Conservation (phyloP, 176 grass and related monocot genomes). For the Cenchrus americanus region DNA sequence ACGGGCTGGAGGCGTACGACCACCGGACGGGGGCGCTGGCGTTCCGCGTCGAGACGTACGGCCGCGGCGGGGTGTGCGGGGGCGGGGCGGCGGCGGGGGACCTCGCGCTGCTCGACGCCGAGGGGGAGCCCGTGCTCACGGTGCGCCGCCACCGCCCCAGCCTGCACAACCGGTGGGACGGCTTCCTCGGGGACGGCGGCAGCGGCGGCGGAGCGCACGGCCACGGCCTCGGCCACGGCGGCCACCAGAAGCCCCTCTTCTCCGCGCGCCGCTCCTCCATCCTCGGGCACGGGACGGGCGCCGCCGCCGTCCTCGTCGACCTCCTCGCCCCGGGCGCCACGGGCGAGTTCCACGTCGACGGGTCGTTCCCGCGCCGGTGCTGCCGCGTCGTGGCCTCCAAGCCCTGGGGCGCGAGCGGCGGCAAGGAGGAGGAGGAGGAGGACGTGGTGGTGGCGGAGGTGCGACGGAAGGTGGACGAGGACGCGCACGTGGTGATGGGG, state of each 20-base stretch:
- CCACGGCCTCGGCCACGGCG: background rate
- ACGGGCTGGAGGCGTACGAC: constrained; percentile 92
- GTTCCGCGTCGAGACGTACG: constrained; percentile 92
- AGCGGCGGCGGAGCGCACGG: background rate
- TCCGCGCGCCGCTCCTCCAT: constrained; percentile 84
- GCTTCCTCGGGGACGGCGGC: constrained; percentile 68
- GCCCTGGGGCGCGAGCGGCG: background rate
- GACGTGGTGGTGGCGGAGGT: constrained; percentile 71
- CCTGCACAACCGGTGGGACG: constrained; percentile 94
- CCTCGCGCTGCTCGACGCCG: constrained; percentile 68
- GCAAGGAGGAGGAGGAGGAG: background rate
- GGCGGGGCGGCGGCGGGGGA: constrained; percentile 55
- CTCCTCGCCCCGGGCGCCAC: constrained; percentile 18
- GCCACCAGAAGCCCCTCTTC: constrained; percentile 73
- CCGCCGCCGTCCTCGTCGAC: constrained; percentile 62
- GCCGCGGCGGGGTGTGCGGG: constrained; percentile 39
- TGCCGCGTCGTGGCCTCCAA: constrained; percentile 64
- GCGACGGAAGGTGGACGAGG: constrained; percentile 82
- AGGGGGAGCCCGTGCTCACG: constrained; percentile 66
- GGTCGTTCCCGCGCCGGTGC: constrained; percentile 75
- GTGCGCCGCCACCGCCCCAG: constrained; percentile 79
- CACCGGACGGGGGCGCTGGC: constrained; percentile 70
- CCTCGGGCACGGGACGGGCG: constrained; percentile 60
- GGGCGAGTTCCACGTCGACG: constrained; percentile 75
- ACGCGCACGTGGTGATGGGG: constrained; percentile 66